Evolutionary conservation across 768 basidiomycete species (phyloP).

Genomic region (Rhodotorula graminis): DNA sequence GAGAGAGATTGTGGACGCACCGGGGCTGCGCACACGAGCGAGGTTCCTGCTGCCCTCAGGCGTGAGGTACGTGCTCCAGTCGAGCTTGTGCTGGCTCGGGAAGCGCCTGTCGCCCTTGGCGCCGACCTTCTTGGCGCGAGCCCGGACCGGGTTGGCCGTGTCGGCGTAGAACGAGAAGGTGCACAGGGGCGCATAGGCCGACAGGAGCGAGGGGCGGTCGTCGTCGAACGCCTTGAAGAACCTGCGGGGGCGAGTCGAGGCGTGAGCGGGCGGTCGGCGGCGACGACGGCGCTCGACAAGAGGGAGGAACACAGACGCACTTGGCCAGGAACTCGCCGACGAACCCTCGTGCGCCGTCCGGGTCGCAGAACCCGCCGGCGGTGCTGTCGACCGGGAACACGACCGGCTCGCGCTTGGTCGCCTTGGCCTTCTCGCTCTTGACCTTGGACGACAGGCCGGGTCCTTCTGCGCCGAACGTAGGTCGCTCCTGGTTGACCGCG

Average conservation of each 20-base stretch:
- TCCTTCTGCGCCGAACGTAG: constrained; percentile 43
- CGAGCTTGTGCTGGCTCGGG: constrained; percentile 76
- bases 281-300: too few relatives aligned
- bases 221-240: constrained; percentile 74
- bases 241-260: constrained; percentile 15
- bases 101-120: constrained; percentile 47
- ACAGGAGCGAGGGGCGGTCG: constrained; percentile 61
- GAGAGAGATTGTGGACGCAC: constrained; percentile 17
- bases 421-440: constrained; percentile 51
- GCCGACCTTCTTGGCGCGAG: constrained; percentile 62
- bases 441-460: constrained; percentile 46
- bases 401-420: constrained; percentile 50
- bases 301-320: constrained; percentile 46
- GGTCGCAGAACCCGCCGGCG: constrained; percentile 39
- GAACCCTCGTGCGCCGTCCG: constrained; percentile 64
- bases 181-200: constrained; percentile 76
- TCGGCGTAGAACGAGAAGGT: constrained; percentile 87
- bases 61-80: constrained; percentile 63
- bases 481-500: constrained; percentile 61
- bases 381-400: constrained; percentile 72
- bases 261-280: not conserved
- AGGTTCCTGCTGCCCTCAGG: constrained; percentile 68
- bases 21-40: constrained; percentile 34
- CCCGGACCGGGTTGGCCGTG: constrained; percentile 72
- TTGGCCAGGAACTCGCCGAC: constrained; percentile 73